Evolutionary conservation across 225 moss, liverwort and hornwort species (phyloP), one percentile per base, ranked within the genome.

Genomic region (Bryoerythrophyllum caledonicum): DNA sequence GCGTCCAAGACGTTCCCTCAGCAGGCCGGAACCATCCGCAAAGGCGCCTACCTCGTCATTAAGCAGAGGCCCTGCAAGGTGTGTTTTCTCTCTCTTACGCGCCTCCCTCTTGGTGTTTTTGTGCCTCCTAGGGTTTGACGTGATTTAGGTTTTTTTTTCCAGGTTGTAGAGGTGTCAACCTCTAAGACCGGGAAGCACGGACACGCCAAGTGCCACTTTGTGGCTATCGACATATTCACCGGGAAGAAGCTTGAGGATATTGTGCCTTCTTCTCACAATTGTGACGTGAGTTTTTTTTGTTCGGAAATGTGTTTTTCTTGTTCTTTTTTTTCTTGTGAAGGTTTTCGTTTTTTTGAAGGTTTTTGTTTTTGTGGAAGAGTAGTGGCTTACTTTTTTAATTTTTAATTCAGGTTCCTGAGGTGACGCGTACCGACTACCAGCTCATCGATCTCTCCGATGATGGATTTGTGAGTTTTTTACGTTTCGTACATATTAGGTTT

Each of bases 241-340:
- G 94, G 92, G 65, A 96, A 96, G 89, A 96, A 96, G 82, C 94
- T 96, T 8, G 96, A 96, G 88, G 96, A 96, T 90, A 96, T 96
- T 7, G 96, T 96, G 48, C 96, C 96, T 8, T 96, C 96, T 68
- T 96, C 96, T 66, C 96, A 96, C 85, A 96, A 96, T 96, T 96
- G 96, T 87, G 96, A 96, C 69, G 96, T 96, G 75, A 88, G 94
- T 71, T 5, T 17, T 49, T 16, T 43, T n/a, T n/a, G n/a, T n/a
- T n/a, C n/a, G n/a, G n/a, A n/a, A n/a, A n/a, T 43, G 3, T 43
- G 3, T 12, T 2, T 43, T 43, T 43, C 2, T 43, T 41, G 10
- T 10, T 0, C 3, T 15, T 4, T 46, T 46, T 15, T 15, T 14
- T 15, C 1, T 15, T 15, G 46, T 46, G 46, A 5, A 16, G 1